phyloP scores from a whole-genome alignment of 1,284 basidiomycete species.

The Tylopilus orsonianus region DNA sequence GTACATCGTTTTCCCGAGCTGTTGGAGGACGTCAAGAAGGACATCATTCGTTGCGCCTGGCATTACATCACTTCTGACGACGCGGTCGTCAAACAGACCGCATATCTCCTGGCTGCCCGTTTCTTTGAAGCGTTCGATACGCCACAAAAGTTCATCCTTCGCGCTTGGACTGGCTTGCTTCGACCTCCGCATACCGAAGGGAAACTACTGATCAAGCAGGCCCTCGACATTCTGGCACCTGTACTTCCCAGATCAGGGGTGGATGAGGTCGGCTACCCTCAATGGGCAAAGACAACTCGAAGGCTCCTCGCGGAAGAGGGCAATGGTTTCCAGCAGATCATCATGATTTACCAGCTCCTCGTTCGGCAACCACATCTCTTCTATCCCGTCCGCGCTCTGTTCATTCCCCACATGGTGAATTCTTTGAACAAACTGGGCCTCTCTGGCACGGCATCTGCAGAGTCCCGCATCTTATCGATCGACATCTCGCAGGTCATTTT shows the following conservation, averaged over 20 bases:
- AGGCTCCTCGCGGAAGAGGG: constrained; percentile 91
- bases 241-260: constrained; percentile 67
- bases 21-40: constrained; percentile 83
- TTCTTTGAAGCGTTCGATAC: constrained; percentile 93
- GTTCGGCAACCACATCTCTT: constrained; percentile 92
- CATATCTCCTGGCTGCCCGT: constrained; percentile 90
- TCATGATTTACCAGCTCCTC: constrained; percentile 90
- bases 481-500: constrained; percentile 88
- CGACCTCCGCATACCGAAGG: constrained; percentile 82
- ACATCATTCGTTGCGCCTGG: constrained; percentile 96
- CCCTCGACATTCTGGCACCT: constrained; percentile 89
- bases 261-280: constrained; percentile 63
- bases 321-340: constrained; percentile 76
- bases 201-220: constrained; percentile 80
- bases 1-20: constrained; percentile 82
- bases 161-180: constrained; percentile 94
- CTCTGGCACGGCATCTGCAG: constrained; percentile 69
- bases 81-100: constrained; percentile 91
- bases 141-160: constrained; percentile 90
- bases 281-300: constrained; percentile 91
- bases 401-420: constrained; percentile 95
- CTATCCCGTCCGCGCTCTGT: constrained; percentile 90
- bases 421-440: constrained; percentile 88
- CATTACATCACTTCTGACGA: constrained; percentile 86
- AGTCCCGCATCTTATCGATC: constrained; percentile 80